These are phyloP conservation scores for Galerina sulciceps DNA, from an alignment of 768 basidiomycete genomes.

Conservation along the genomic window DNA sequence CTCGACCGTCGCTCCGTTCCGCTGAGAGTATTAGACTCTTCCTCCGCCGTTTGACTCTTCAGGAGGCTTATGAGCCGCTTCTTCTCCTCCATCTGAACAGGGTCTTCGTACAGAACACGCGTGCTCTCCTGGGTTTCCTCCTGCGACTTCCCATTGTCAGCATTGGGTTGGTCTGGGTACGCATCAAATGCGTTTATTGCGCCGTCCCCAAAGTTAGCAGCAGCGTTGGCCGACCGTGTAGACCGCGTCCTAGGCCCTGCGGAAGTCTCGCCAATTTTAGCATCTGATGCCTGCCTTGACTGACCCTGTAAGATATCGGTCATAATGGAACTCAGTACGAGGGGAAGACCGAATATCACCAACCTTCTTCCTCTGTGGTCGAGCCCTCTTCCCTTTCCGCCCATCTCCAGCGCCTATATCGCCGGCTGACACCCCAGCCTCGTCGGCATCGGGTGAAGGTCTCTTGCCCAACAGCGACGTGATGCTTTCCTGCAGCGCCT, in stretches of 20 bases:
- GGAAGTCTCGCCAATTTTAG: constrained; percentile 24
- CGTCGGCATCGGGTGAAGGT: constrained; percentile 46
- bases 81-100: constrained; percentile 62
- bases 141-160: background rate
- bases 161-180: constrained; percentile 23
- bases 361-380: constrained; percentile 42
- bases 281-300: constrained; percentile 42
- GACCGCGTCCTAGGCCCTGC: constrained; percentile 18
- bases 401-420: constrained; percentile 5
- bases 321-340: background rate
- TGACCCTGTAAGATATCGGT: constrained; percentile 30
- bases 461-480: constrained; percentile 74
- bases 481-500: constrained; percentile 70
- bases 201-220: background rate
- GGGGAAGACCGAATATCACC: background rate
- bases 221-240: background rate
- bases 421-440: constrained; percentile 15
- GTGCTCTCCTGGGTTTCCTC: constrained; percentile 28
- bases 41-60: constrained; percentile 31
- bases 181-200: constrained; percentile 19
- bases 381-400: constrained; percentile 39
- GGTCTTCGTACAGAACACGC: constrained; percentile 72
- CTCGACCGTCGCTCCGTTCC: constrained; percentile 15
- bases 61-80: constrained; percentile 60
- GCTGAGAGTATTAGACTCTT: constrained; percentile 7